Conservation (phyloP, 176 grass and related monocot species). For the Typha latifolia region DNA sequence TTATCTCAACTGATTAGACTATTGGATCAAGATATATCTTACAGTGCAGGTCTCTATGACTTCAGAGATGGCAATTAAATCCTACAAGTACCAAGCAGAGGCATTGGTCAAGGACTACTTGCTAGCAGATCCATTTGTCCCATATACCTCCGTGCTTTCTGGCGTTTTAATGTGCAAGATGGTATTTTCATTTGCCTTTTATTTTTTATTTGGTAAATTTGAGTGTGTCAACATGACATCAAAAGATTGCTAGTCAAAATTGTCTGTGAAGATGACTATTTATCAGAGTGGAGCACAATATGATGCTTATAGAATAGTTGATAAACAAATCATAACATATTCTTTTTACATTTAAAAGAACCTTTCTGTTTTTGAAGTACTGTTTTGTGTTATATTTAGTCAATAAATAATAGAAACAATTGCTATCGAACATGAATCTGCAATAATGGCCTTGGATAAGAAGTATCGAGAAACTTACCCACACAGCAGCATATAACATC, state of each 20-base stretch:
- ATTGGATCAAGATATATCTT: neutral
- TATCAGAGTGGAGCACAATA: neutral
- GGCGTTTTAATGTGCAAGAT: conserved; percentile 84
- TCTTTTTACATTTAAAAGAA: neutral
- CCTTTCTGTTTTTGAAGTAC: neutral
- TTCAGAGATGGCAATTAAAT: conserved; percentile 30
- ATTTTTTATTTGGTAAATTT: conserved; percentile 7
- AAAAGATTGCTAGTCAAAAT: neutral
- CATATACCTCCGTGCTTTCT: conserved; percentile 57
- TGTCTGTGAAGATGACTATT: neutral
- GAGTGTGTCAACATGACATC: neutral
- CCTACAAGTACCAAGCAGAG: conserved; percentile 64
- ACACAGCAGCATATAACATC: no score
- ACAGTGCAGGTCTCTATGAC: conserved; percentile 24
- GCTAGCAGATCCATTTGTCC: conserved; percentile 58
- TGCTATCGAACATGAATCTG: no score
- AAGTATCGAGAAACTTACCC: no score
- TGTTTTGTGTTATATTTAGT: neutral
- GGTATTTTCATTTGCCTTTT: conserved; percentile 32
- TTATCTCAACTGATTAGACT: neutral
- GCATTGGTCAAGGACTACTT: conserved; percentile 66
- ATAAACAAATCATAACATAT: neutral
- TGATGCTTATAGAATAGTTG: neutral
- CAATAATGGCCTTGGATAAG: no score
- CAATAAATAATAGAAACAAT: no score